phyloP scores from a whole-genome alignment of 345 rosid genomes.

The Eucalyptus viminalis region DNA sequence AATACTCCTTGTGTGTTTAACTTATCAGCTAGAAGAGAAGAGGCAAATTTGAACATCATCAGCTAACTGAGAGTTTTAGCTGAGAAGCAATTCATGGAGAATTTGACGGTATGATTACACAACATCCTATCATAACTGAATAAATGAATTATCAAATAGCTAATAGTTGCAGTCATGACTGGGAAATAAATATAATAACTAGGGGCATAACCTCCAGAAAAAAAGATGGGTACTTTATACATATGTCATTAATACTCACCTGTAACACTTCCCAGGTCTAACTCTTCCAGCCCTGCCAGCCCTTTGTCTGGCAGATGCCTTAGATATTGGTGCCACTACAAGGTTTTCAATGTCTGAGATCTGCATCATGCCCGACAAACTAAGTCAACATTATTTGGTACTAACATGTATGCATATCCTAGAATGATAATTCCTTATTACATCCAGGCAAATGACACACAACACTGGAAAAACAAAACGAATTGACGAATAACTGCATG shows the following conservation, averaged over 20 bases:
- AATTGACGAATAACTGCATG: neutral
- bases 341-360: slow-evolving; percentile 89
- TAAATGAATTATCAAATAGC: neutral
- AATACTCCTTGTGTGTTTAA: neutral
- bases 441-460: neutral
- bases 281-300: slow-evolving; percentile 97
- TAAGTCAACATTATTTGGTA: neutral
- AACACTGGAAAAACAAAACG: neutral
- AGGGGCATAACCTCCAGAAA: neutral
- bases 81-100: neutral
- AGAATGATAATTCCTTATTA: neutral
- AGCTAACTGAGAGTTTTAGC: neutral
- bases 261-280: slow-evolving; percentile 95
- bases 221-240: neutral
- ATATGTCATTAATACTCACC: slow-evolving; percentile 18
- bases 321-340: slow-evolving; percentile 88
- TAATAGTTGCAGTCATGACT: neutral
- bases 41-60: neutral
- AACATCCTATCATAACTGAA: neutral
- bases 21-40: neutral
- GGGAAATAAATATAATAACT: neutral
- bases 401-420: neutral
- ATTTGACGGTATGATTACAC: neutral
- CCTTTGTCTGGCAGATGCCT: slow-evolving; percentile 97
- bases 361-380: slow-evolving; percentile 11